phyloP scores from a whole-genome alignment of 257 asterid species.

The Cruciata laevipes region DNA sequence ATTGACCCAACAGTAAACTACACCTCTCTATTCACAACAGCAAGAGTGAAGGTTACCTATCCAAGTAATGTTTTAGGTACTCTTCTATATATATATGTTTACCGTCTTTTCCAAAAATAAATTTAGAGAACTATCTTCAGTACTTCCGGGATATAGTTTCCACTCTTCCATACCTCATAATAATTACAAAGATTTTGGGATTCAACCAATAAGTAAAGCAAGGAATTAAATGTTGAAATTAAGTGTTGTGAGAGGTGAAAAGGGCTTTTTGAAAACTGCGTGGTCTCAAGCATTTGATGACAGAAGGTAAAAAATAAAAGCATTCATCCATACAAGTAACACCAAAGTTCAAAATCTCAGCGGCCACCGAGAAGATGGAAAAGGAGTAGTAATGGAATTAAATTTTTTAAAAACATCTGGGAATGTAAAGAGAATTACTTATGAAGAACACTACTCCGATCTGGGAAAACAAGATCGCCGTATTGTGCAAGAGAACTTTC shows the following conservation, averaged over 20 bases:
- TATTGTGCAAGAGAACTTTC: conserved; percentile 83
- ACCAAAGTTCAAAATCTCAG: neutral
- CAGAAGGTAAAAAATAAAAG: neutral
- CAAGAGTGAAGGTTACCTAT: neutral
- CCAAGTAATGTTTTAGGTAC: neutral
- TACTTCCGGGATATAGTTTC: neutral
- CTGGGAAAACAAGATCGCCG: conserved; percentile 87
- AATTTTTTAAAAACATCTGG: neutral
- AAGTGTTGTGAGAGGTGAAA: neutral
- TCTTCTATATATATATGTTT: neutral
- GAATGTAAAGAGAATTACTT: conserved; percentile 35
- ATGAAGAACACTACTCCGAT: conserved; percentile 53
- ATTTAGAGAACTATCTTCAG: neutral
- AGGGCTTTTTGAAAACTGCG: neutral
- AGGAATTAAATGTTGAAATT: neutral
- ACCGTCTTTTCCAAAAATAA: neutral
- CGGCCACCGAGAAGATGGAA: neutral
- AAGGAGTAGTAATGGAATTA: neutral
- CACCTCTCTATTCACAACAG: neutral
- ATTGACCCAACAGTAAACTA: neutral
- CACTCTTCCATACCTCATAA: neutral
- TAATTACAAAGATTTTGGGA: neutral
- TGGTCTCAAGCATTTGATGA: neutral
- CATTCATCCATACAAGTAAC: neutral
- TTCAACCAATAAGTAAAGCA: neutral